A percentile compares a stretch with the other conserved stretches of the same genome.
phyloP scores from a whole-genome alignment of 768 basidiomycete species.

The Suillus clintonianus region DNA sequence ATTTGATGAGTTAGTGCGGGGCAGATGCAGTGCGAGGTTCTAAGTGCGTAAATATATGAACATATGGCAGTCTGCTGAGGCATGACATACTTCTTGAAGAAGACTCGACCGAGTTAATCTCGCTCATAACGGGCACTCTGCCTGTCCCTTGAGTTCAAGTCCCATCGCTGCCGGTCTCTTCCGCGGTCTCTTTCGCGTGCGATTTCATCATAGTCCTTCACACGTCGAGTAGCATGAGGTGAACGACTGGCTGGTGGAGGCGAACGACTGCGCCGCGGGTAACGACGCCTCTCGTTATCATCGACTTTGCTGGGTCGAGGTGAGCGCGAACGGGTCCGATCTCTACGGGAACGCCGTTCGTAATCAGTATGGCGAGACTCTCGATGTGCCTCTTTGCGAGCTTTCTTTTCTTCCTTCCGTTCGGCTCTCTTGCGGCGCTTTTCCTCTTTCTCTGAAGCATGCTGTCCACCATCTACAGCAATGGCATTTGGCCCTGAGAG shows the following conservation, averaged over 20 bases:
- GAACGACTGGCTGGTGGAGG: slow-evolving; percentile 19
- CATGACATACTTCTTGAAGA: slow-evolving; percentile 8
- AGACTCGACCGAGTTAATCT: slow-evolving; percentile 13
- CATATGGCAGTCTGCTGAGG: slow-evolving; percentile 4
- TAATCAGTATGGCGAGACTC: slow-evolving; percentile 36
- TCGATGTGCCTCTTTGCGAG: slow-evolving; percentile 51
- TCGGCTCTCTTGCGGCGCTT: slow-evolving; percentile 52
- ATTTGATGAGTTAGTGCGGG: slow-evolving; percentile 4
- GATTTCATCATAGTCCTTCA: slow-evolving; percentile 27
- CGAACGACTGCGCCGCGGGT: slow-evolving; percentile 31
- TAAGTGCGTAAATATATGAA: slow-evolving; percentile 8
- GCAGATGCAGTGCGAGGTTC: slow-evolving; percentile 3
- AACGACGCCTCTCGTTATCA: slow-evolving; percentile 17
- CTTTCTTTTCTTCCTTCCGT: slow-evolving; percentile 61
- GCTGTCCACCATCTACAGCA: slow-evolving; percentile 33
- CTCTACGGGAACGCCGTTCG: slow-evolving; percentile 23
- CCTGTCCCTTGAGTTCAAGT: slow-evolving; percentile 44
- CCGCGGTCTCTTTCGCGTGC: slow-evolving; percentile 36
- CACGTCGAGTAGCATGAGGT: slow-evolving; percentile 18
- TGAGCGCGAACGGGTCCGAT: slow-evolving; percentile 40
- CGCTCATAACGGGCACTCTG: slow-evolving; percentile 20
- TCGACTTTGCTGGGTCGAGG: slow-evolving; percentile 21
- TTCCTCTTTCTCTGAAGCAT: slow-evolving; percentile 48
- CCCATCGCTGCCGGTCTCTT: slow-evolving; percentile 55
- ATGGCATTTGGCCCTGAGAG: slow-evolving; percentile 17